These are phyloP conservation scores for Monosporascus ibericus DNA, from an alignment of 2,329 filamentous ascomycete genomes.

Conservation along the genomic window DNA sequence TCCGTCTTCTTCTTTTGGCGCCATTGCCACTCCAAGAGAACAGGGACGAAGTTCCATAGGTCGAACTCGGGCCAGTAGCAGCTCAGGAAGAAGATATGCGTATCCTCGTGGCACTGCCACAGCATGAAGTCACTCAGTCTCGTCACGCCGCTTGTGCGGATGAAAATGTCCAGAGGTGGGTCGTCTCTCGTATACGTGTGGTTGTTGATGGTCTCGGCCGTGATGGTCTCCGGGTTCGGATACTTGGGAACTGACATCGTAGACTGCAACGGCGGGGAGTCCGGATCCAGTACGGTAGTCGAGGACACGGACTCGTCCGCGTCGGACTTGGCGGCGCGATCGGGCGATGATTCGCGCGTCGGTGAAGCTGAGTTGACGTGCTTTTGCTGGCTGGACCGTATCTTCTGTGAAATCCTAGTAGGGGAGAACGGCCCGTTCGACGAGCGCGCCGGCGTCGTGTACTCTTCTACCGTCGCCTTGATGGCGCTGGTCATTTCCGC, in stretches of 20 bases:
- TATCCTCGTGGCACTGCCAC: slow-evolving; percentile 93
- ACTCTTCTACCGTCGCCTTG: slow-evolving; percentile 80
- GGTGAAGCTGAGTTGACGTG: slow-evolving; percentile 40
- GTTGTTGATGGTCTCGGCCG: slow-evolving; percentile 69
- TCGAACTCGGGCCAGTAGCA: slow-evolving; percentile 96
- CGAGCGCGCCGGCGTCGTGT: slow-evolving; percentile 63
- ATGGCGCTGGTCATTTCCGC: slow-evolving; percentile 93
- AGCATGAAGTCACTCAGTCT: slow-evolving; percentile 96
- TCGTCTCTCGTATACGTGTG: slow-evolving; percentile 85
- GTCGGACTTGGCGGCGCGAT: slow-evolving; percentile 41
- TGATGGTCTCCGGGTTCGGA: slow-evolving; percentile 81
- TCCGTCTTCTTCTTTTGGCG: slow-evolving; percentile 54
- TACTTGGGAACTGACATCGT: slow-evolving; percentile 32
- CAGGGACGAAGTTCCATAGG: slow-evolving; percentile 86
- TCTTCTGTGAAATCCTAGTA: slow-evolving; percentile 79
- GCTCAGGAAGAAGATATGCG: slow-evolving; percentile 85
- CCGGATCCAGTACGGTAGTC: slow-evolving; percentile 52
- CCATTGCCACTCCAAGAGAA: slow-evolving; percentile 86
- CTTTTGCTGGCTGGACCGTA: slow-evolving; percentile 61
- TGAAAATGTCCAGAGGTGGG: slow-evolving; percentile 83
- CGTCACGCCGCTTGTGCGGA: slow-evolving; percentile 89
- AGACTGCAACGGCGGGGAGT: slow-evolving; percentile 40
- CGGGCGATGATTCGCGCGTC: slow-evolving; percentile 42
- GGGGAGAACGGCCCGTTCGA: slow-evolving; percentile 75
- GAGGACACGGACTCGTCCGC: slow-evolving; percentile 52